Percentiles rank a stretch among this genome's conserved stretches.
Evolutionary conservation across 2,329 filamentous ascomycete species (phyloP).

Genomic region (Diaporthe citri): DNA sequence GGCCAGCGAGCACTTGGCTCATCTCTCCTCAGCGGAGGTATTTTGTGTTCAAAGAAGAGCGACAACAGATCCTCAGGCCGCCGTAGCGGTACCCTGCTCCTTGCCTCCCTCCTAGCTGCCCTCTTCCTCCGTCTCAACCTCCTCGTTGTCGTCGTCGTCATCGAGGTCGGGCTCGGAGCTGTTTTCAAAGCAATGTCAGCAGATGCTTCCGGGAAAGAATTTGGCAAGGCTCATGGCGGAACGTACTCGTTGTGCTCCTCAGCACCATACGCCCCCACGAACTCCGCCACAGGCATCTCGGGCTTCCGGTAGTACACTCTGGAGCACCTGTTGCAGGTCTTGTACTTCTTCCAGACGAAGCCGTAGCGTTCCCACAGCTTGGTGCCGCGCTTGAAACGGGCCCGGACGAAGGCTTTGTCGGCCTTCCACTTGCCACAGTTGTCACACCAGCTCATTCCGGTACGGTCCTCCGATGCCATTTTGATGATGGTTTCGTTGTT

Average conservation of each 20-base stretch:
- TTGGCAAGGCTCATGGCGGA: accelerated
- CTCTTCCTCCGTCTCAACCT: no score
- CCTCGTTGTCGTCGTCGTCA: no score
- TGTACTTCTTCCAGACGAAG: neutral
- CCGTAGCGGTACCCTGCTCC: neutral
- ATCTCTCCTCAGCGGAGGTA: neutral
- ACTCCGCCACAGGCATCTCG: neutral
- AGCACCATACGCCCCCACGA: neutral
- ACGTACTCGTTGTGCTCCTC: neutral
- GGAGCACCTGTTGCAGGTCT: neutral
- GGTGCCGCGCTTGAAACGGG: neutral
- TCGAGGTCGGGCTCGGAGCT: neutral
- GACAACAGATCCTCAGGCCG: neutral
- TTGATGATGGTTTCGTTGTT: neutral
- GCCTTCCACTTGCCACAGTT: neutral
- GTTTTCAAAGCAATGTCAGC: neutral
- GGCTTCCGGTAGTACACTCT: neutral
- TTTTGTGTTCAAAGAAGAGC: no score
- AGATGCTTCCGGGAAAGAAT: no score
- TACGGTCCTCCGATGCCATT: neutral
- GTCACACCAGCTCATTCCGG: neutral
- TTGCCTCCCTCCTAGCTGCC: no score
- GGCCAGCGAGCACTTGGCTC: neutral
- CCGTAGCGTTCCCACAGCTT: neutral
- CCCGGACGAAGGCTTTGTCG: neutral